These are phyloP conservation scores for Pichia eremophila DNA, from an alignment of 805 yeast genomes.

Conservation along the genomic window DNA sequence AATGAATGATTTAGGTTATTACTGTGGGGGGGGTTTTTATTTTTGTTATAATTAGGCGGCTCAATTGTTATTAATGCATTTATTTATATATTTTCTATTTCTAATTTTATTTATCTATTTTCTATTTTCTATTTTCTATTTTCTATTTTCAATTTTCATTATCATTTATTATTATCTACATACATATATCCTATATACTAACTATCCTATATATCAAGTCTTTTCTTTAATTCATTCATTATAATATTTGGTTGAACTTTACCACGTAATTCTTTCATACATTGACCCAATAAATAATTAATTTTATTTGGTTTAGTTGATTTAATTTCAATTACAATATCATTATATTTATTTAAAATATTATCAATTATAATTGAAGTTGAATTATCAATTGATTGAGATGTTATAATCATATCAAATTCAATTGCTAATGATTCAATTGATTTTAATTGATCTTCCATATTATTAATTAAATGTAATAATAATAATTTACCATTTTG, in stretches of 20 bases:
- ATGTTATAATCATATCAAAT: constrained; percentile 37
- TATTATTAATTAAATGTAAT: constrained; percentile 47
- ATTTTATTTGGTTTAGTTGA: constrained; percentile 53
- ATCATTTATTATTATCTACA: not conserved
- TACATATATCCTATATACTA: not conserved
- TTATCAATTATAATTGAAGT: constrained; percentile 24
- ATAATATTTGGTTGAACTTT: constrained; percentile 28
- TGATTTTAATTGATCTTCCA: constrained; percentile 26
- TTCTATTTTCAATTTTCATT: not conserved
- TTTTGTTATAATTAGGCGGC: not conserved
- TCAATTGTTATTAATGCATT: not conserved
- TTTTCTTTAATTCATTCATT: constrained; percentile 16
- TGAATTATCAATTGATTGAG: constrained; percentile 15
- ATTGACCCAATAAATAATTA: constrained; percentile 76
- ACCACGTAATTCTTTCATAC: constrained; percentile 75
- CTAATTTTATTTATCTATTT: not conserved
- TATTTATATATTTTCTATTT: constrained; percentile 1
- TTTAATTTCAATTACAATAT: constrained; percentile 46
- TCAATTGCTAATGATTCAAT: constrained; percentile 42
- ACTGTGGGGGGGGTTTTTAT: not conserved
- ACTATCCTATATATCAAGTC: constrained; percentile 6
- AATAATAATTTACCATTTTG: constrained; percentile 62
- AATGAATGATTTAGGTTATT: not conserved
- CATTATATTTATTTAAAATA: constrained; percentile 31
- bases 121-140: not conserved